Conservation (phyloP, 2,329 filamentous ascomycete species). For the Colletotrichum sp. region DNA sequence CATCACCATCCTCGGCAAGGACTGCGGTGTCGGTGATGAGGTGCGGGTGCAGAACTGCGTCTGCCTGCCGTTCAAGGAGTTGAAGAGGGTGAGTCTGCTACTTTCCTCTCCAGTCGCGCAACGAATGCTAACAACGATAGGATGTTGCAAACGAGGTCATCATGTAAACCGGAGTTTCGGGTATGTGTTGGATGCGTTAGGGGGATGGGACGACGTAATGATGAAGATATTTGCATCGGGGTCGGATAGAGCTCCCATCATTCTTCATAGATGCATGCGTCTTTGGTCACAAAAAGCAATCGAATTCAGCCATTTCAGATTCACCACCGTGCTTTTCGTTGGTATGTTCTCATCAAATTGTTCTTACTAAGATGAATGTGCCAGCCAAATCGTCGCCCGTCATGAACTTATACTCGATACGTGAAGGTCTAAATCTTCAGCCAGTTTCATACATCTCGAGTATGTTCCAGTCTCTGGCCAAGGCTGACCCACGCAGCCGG, state of each 20-base stretch:
- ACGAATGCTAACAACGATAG: conserved; percentile 48
- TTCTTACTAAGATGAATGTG: background rate
- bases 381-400: background rate
- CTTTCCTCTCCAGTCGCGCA: background rate
- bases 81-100: conserved; percentile 79
- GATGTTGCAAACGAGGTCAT: conserved; percentile 89
- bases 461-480: background rate
- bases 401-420: background rate
- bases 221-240: conserved; percentile 12
- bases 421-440: background rate
- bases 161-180: conserved; percentile 65
- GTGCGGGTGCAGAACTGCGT: conserved; percentile 97
- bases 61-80: conserved; percentile 95
- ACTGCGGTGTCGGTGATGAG: conserved; percentile 92
- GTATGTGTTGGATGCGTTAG: background rate
- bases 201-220: conserved; percentile 10
- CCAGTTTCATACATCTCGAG: background rate
- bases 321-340: background rate
- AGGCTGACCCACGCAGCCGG: background rate
- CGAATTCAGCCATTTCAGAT: conserved; percentile 13
- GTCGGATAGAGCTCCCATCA: conserved; percentile 9
- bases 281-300: conserved; percentile 21
- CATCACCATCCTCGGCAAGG: conserved; percentile 96
- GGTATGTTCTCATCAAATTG: background rate
- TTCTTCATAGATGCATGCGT: conserved; percentile 20